These are phyloP conservation scores for Myriosclerotinia duriaeana DNA, from an alignment of 2,329 filamentous ascomycete genomes.

Conservation along the genomic window DNA sequence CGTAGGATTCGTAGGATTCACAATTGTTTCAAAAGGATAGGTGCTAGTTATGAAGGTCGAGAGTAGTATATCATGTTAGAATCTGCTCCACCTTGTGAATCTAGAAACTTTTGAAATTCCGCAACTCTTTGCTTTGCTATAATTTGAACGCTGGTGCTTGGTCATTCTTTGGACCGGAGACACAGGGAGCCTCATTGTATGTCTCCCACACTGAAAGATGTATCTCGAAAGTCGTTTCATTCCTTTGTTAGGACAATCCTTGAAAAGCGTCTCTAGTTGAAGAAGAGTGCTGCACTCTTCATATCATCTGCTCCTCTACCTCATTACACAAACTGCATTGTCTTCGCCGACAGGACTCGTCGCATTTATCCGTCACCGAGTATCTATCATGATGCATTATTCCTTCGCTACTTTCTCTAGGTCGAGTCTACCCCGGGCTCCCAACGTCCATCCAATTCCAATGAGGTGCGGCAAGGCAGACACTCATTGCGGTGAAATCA, in stretches of 20 bases:
- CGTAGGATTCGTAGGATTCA: neutral
- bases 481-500: neutral
- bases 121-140: neutral
- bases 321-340: neutral
- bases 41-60: neutral
- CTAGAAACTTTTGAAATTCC: neutral
- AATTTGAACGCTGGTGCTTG: neutral
- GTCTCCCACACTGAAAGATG: neutral
- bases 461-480: neutral
- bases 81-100: neutral
- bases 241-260: neutral
- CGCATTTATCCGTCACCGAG: neutral
- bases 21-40: neutral
- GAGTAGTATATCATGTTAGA: slow-evolving; percentile 4
- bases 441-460: neutral
- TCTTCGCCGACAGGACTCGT: neutral
- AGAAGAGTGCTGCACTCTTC: neutral
- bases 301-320: neutral
- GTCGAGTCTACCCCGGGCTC: no score
- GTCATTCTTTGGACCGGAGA: no score
- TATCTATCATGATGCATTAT: neutral
- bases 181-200: neutral
- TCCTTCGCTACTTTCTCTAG: neutral
- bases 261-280: neutral
- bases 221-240: neutral